Base-by-base conservation (phyloP, 73 alveolate genomes). In the Paramecium sexaurelia region DNA sequence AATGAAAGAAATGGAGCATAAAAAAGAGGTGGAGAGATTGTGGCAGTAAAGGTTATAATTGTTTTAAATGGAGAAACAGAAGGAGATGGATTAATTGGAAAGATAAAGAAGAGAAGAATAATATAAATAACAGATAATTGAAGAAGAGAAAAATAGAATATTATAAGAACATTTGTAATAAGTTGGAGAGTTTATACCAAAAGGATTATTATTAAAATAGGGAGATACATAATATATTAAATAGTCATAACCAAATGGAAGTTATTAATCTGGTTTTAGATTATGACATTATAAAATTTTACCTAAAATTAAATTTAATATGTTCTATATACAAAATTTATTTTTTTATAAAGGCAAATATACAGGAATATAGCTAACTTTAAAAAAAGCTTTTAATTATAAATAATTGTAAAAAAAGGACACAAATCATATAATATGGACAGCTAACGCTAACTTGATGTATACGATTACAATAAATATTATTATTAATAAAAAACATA, bases 1-100 rank as follows among this genome's bases (percentile, higher is more conserved):
- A 88, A 68, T 68, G 94, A 88, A 69, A 61, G 94, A 88, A 71
- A 24, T 88, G 37, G 94, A 88, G 13, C 94, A 88, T 68, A 88
- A 88, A 43, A 88, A 61, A 88, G 94, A 88, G 55, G 94, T 88
- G 19, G 94, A 88, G 17, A 88, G 94, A 69, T 32, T 88, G 22
- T 88, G 94, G 94, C 7, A 88, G 71, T 87, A 88, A 71, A 88
- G 73, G 41, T 43, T 88, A 69, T 20, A 36, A 15, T 68, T 88
- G 66, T 88, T 68, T 41, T 43, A 82, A 88, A 45, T 56, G 73
- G 89, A 88, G 29, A 69, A 82, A 47, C 27, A 88, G 41, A 88
- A 71, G 43, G 94, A 88, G 29, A 40, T 88, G 36, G 94, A 88
- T 41, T 75, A 88, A 88, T 55, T 61, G 5, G 87, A 82, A 26